These are phyloP conservation scores for Mortierella sp. DNA, from an alignment of 371 early-diverging fungal genomes.

Conservation along the genomic window DNA sequence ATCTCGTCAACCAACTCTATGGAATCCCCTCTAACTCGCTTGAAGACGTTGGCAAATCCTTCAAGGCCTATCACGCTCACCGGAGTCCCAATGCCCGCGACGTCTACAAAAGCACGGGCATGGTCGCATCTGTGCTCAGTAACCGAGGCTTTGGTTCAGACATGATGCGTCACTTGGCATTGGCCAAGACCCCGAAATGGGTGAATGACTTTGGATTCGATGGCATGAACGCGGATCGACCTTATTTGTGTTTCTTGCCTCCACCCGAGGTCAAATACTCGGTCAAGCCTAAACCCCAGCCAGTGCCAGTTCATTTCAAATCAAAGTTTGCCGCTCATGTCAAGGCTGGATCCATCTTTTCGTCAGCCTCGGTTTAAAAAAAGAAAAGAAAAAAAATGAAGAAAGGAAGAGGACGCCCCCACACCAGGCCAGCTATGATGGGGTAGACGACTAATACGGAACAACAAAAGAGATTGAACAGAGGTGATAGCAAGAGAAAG, in stretches of 20 bases:
- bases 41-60: constrained; percentile 31
- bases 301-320: constrained; percentile 26
- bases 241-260: constrained; percentile 31
- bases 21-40: constrained; percentile 31
- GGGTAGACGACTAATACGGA: no score
- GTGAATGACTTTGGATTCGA: constrained; percentile 29
- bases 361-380: no score
- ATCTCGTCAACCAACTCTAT: constrained; percentile 6
- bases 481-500: no score
- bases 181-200: constrained; percentile 10
- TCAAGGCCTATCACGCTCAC: constrained; percentile 42
- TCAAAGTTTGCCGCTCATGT: no score
- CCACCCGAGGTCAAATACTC: constrained; percentile 17
- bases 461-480: no score
- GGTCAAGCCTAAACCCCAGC: constrained; percentile 17
- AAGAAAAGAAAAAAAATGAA: no score
- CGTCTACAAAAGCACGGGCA: constrained; percentile 20
- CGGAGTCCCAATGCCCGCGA: constrained; percentile 20
- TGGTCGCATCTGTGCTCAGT: constrained; percentile 25
- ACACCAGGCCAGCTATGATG: no score
- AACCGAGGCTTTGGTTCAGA: constrained; percentile 19
- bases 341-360: no score
- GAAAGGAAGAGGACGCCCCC: no score
- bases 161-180: constrained; percentile 14
- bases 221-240: constrained; percentile 36